These are phyloP conservation scores for Fragilaria crotonensis DNA, from an alignment of 108 stramenopile species.

Conservation along the genomic window DNA sequence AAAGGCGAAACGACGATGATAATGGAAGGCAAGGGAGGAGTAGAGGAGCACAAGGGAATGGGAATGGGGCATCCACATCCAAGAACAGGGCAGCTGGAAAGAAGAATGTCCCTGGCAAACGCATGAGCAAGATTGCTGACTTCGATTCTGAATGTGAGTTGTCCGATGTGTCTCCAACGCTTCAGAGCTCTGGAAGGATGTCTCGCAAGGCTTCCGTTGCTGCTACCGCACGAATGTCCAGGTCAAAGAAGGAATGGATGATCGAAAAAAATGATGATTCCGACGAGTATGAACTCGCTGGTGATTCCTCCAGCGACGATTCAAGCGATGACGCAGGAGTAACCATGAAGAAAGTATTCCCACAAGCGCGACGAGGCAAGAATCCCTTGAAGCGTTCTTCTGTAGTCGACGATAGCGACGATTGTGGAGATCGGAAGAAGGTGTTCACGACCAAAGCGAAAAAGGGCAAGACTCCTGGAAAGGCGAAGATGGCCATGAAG, in stretches of 20 bases:
- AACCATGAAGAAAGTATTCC: not conserved
- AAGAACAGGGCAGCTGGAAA: constrained; percentile 28
- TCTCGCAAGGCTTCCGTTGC: constrained; percentile 43
- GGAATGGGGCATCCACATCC: constrained; percentile 7
- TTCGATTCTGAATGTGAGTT: constrained; percentile 55
- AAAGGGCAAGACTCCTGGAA: constrained; percentile 19
- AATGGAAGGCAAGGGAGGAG: constrained; percentile 11
- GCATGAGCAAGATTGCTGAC: constrained; percentile 7
- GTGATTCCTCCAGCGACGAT: not conserved
- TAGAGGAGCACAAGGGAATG: constrained; percentile 20
- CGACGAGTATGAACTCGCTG: constrained; percentile 15
- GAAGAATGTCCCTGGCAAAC: constrained; percentile 14
- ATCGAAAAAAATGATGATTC: constrained; percentile 2
- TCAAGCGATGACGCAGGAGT: constrained; percentile 3
- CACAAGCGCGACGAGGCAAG: constrained; percentile 6
- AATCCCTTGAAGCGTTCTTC: not conserved
- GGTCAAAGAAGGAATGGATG: constrained; percentile 20
- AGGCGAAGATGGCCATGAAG: constrained; percentile 21
- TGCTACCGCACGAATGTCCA: constrained; percentile 22
- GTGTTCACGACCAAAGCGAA: constrained; percentile 9
- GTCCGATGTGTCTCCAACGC: constrained; percentile 17
- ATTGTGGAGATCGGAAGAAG: not conserved
- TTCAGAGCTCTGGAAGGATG: constrained; percentile 10
- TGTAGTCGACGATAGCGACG: not conserved
- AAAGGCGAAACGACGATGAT: constrained; percentile 61